Conservation (phyloP, 495 filamentous ascomycete genomes). For the Aspergillus sparsus region DNA sequence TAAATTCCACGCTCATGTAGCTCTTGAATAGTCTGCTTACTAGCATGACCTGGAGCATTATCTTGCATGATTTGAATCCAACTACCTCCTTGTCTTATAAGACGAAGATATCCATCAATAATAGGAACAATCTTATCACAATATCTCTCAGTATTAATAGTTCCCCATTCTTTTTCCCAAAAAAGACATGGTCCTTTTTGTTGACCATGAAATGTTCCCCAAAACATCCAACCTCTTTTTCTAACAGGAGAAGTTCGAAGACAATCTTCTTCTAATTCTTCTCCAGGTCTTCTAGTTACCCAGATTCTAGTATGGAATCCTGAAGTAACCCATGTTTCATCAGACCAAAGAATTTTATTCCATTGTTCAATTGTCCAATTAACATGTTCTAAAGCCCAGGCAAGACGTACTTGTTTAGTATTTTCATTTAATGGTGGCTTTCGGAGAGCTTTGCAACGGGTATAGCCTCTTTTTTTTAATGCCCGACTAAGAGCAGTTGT, state of each 20-base stretch:
- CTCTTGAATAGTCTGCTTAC: too few species aligned
- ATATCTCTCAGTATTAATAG: constrained; percentile 8
- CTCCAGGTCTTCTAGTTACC: constrained; percentile 4
- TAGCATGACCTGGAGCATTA: too few species aligned
- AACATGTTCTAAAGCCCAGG: too few species aligned
- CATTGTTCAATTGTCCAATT: too few species aligned
- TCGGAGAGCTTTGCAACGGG: neutral
- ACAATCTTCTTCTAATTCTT: constrained; percentile 7
- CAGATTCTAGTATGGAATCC: neutral
- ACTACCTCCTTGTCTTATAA: neutral
- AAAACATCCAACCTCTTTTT: constrained; percentile 7
- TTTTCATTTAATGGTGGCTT: too few species aligned
- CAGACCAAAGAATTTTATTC: too few species aligned
- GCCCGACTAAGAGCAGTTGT: neutral
- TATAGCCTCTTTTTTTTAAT: neutral
- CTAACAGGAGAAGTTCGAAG: neutral
- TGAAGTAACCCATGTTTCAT: too few species aligned
- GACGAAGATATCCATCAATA: constrained; percentile 13
- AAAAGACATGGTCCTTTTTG: constrained; percentile 7
- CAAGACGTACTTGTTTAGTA: too few species aligned
- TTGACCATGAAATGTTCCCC: neutral
- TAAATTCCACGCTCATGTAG: too few species aligned
- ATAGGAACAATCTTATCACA: neutral
- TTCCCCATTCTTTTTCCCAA: constrained; percentile 12
- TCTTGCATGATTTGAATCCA: constrained; percentile 3